Base-by-base conservation (phyloP, 495 filamentous ascomycete genomes). In the Tricharina praecox region DNA sequence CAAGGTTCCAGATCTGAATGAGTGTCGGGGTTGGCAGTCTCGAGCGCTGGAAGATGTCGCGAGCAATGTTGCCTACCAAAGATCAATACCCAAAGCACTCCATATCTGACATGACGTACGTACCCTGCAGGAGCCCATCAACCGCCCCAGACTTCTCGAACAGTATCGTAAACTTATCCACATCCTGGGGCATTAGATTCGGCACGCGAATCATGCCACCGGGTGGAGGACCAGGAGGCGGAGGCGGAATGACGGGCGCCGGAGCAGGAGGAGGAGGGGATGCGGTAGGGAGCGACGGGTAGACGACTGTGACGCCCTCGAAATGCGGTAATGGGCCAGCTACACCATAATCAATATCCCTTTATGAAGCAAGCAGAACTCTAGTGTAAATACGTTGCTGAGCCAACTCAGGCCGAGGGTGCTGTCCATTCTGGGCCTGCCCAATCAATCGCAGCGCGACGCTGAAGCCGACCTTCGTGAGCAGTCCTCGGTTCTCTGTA, bases 31-130 rank as follows among this genome's bases (percentile, higher is more conserved):
- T 96, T 1, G 90, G 82, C 21, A 96, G 70, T 24, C 81, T 77
- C 2, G 87, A 85, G 52, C 85, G 81, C 60, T 95, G 86, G 59
- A 97, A 97, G 39, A 97, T 96, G 52, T 78, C 75, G 66, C 93
- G 94, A 25, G 90, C 92, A 39, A 73, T 76, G 23, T 51, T 93
- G 83, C 38, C 87, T 76, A 30, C 10, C 26, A 26, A 43, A 3
- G 13, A 26, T 43, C 42, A 45, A 23, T 4, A 44, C 23, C 13
- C 35, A 20, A 5, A 3, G 25, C 23, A 37, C n/a, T 23, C 3
- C 1, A 49, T 13, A 36, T 13, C 23, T n/a, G 23, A 33, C 2
- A 21, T n/a, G 13, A 21, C 18, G 13, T n/a, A 44, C 61, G 25
- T 68, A 71, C 77, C 90, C 24, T 85, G 77, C n/a, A 97, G 70